Base-by-base conservation (phyloP, 2,329 filamentous ascomycete genomes). In the Talaromyces sp. region DNA sequence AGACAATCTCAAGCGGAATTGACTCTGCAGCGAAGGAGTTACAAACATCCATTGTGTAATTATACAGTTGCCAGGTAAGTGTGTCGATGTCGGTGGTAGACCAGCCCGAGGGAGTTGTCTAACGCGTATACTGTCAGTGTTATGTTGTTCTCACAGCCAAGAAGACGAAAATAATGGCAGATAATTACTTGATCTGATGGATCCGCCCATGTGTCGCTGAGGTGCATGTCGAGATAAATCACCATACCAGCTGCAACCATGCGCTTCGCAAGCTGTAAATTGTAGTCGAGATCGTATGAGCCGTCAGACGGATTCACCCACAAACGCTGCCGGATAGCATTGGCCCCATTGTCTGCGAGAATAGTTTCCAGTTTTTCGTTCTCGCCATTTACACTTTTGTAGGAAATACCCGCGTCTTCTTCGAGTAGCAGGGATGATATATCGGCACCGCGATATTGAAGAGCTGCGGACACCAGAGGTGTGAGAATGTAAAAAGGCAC, bases 141-240 rank as follows among this genome's bases (percentile, higher is more conserved):
- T 7, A 50, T 27, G 24, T 52, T 41, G 9, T 43, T n/a, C 9
- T 26, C 19, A 10, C 11, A 50, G 11, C 7, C 7, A 50, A 50
- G 24, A 11, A 11, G 5, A 26, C n/a, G 14, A 50, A 50, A 10
- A 17, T 13, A 49, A 35, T 1, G 32, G 43, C 4, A 50, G 24
- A 53, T 53, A 54, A 55, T 41, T 67, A 78, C 75, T 70, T 91
- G 88, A 59, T 89, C 74, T 1, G 72, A 77, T 0, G 88, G 87
- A 66, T 90, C 88, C 0, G 88, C 88, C 88, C 87, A 90, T 1
- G 83, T 88, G 73, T 90, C 86, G 70, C 82, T 86, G 66, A 84
- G 85, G 72, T 89, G 86, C 63, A 90, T 75, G 65, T 89, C 84
- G 19, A 90, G 75, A 66, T 82, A 84, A 41, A 89, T 77, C 2